Evolutionary conservation across 2,329 filamentous ascomycete genomes (phyloP).

Genomic region (Bipolaris sorokiniana): DNA sequence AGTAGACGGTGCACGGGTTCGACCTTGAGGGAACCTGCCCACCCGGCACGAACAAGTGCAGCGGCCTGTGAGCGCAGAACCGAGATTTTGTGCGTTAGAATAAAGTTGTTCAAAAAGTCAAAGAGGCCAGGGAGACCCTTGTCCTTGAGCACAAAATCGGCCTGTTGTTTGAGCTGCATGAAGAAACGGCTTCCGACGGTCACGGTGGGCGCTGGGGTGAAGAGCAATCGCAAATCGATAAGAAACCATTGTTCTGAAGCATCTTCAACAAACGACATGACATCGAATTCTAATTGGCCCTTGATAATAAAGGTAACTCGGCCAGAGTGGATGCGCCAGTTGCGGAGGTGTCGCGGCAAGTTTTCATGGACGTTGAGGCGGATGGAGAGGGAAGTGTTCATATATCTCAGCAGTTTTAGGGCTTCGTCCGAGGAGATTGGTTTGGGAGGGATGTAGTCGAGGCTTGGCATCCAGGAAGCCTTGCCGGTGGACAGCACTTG

Average conservation of each 20-base stretch:
- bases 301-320: conserved; percentile 85
- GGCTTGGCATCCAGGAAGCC: conserved; percentile 79
- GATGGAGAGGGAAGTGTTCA: conserved; percentile 83
- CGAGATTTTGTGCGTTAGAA: conserved; percentile 88
- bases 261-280: conserved; percentile 88
- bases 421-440: conserved; percentile 74
- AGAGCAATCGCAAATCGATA: conserved; percentile 86
- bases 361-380: conserved; percentile 85
- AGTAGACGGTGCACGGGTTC: conserved; percentile 82
- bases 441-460: conserved; percentile 77
- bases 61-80: conserved; percentile 79
- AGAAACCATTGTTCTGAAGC: conserved; percentile 87
- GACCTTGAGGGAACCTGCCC: conserved; percentile 78
- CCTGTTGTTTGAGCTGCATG: conserved; percentile 69
- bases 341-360: conserved; percentile 76
- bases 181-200: conserved; percentile 65
- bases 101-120: conserved; percentile 82
- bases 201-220: conserved; percentile 69
- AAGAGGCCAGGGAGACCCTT: conserved; percentile 82
- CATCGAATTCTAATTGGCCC: conserved; percentile 89
- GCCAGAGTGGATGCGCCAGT: conserved; percentile 82
- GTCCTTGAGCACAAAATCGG: conserved; percentile 73
- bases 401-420: conserved; percentile 74
- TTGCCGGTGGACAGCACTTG: conserved; percentile 81
- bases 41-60: conserved; percentile 71